Conservation (phyloP, 2,329 filamentous ascomycete species). For the Lachnellula arida region DNA sequence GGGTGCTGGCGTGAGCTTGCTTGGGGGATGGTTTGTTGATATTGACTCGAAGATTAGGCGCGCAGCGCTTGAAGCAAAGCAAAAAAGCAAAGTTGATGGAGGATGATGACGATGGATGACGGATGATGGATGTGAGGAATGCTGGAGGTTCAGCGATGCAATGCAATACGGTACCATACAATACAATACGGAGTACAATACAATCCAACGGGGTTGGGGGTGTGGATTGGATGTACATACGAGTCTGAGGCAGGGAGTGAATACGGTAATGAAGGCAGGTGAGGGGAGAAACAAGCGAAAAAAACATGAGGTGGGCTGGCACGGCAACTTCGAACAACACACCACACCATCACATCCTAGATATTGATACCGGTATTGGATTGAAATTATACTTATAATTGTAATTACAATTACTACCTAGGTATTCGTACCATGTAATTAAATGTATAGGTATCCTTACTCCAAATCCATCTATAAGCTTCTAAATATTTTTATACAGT, state of each 20-base stretch:
- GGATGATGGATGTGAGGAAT: conserved; percentile 15
- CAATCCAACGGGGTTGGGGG: neutral
- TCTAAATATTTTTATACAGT: too few relatives aligned
- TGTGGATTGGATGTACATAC: neutral
- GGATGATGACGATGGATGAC: conserved; percentile 1
- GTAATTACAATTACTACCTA: too few relatives aligned
- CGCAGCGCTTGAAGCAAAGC: conserved; percentile 17
- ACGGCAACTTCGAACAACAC: neutral
- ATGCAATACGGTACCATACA: conserved; percentile 1
- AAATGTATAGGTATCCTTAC: too few relatives aligned
- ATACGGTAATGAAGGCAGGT: neutral
- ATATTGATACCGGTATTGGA: too few relatives aligned
- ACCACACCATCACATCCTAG: too few relatives aligned
- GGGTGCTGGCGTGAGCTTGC: conserved; percentile 7
- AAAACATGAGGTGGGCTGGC: conserved; percentile 2
- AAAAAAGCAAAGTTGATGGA: conserved; percentile 4
- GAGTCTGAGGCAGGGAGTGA: too few relatives aligned
- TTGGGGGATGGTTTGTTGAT: conserved; percentile 12
- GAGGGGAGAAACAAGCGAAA: conserved; percentile 5
- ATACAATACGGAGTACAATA: neutral
- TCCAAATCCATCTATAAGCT: too few relatives aligned
- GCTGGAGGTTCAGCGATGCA: conserved; percentile 11
- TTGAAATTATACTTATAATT: too few relatives aligned
- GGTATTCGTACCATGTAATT: too few relatives aligned
- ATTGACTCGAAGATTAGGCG: conserved; percentile 14